Conservation (phyloP, 257 asterid genomes). For the Solanum arcanum region DNA sequence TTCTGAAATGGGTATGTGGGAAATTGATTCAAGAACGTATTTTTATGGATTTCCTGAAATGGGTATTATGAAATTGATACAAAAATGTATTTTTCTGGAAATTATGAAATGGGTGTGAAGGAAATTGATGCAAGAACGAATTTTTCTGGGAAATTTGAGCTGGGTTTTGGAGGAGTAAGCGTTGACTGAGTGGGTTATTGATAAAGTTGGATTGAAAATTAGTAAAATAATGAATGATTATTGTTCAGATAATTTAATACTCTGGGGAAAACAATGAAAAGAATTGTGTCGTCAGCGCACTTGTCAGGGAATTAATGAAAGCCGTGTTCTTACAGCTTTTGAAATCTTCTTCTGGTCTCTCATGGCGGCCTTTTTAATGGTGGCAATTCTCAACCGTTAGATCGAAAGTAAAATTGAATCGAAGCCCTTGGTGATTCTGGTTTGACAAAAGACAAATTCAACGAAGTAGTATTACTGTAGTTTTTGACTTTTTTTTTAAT, state of each 20-base stretch:
- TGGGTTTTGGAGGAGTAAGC: background rate
- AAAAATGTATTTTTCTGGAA: background rate
- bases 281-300: background rate
- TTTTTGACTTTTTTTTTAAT: background rate
- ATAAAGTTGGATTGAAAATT: background rate
- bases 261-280: background rate
- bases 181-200: background rate
- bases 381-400: background rate
- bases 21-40: background rate
- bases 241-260: background rate
- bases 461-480: background rate
- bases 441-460: background rate
- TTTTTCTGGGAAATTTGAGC: background rate
- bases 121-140: background rate
- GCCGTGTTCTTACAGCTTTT: background rate
- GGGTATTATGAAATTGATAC: background rate
- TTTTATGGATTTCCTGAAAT: background rate
- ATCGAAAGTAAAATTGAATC: background rate
- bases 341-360: background rate
- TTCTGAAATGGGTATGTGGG: background rate
- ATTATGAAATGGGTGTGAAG: background rate
- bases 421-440: background rate
- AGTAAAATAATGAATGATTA: background rate
- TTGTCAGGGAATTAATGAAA: background rate
- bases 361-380: background rate